Base-by-base conservation (phyloP, 2,329 filamentous ascomycete species). In the Anisogramma anomala region DNA sequence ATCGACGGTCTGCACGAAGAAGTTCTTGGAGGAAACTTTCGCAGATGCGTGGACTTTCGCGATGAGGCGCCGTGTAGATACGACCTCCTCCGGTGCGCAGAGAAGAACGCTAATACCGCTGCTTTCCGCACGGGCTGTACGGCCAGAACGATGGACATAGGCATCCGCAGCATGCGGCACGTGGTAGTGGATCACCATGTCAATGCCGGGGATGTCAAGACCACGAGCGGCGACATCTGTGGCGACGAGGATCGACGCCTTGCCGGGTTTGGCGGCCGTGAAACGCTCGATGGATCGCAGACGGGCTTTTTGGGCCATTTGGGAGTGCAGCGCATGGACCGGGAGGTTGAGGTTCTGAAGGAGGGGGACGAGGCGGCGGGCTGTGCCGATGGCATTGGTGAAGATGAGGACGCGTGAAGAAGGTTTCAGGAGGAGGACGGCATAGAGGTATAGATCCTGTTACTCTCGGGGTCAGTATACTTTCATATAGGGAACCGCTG, bases 261-360 rank as follows among this genome's bases (percentile, higher is more conserved):
- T 53, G 60, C 68, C 61, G 22, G 68, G 63, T 34, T 74, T 67
- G 1, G 77, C 67, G 3, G 74, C 74, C 1, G 82, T 80, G 63
- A 98, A 96, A 30, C 84, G 82, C 57, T 98, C 91, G 2, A 98
- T 74, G 2, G 86, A 89, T 28, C 89, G 79, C n/a, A 95, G 70
- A 33, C 91, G 86, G 3, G 91, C 88, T 60, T 96, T 96, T 62
- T 98, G 91, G 1, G 79, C 72, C 91, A 98, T 96, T 49, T 87
- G 83, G 0, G 87, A 95, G 61, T 98, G 91, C 1, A 98, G 68
- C 0, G 84, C 78, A 9, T 85, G 67, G 1, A 80, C 82, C 2
- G 81, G 78, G 7, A 95, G 69, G 48, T 81, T 75, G 37, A 98
- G 76, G 50, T 84, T 85, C 52, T 89, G 78, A 2, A 98, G 72